Conservation (phyloP, 768 basidiomycete species). For the Boletus tomentosulus region DNA sequence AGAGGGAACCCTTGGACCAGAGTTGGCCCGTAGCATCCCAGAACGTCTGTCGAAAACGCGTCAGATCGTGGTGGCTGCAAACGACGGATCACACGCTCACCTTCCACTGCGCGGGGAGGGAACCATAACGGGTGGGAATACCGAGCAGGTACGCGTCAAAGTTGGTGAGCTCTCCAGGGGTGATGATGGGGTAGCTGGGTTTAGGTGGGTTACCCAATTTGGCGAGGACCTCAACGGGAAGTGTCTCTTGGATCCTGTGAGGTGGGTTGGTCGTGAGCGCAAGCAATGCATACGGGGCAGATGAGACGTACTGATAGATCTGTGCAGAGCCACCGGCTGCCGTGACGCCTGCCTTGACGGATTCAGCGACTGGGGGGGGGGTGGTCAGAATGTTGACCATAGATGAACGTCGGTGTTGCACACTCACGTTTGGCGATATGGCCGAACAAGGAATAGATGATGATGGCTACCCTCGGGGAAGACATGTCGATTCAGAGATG, state of each 20-base stretch:
- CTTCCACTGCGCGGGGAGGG: conserved; percentile 52
- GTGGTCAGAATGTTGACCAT: not conserved
- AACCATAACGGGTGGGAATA: not conserved
- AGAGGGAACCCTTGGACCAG: conserved; percentile 55
- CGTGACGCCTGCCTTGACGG: conserved; percentile 43
- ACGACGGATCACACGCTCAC: conserved; percentile 27
- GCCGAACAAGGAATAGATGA: conserved; percentile 73
- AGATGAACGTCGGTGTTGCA: not conserved
- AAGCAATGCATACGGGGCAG: not conserved
- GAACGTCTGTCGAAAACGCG: conserved; percentile 43
- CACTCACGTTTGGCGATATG: conserved; percentile 64
- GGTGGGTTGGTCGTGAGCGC: not conserved
- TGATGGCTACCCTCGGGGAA: conserved; percentile 56
- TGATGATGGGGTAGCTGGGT: conserved; percentile 29
- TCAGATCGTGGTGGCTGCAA: conserved; percentile 1
- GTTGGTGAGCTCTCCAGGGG: not conserved
- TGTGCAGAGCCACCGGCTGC: conserved; percentile 46
- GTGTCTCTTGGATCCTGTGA: conserved; percentile 72
- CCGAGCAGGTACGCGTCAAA: not conserved
- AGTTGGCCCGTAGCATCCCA: conserved; percentile 72
- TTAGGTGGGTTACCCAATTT: conserved; percentile 71
- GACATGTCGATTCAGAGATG: conserved; percentile 30
- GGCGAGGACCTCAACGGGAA: conserved; percentile 58
- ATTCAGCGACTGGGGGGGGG: conserved; percentile 52
- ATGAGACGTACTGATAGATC: conserved; percentile 51